These are phyloP conservation scores for Anthracocystis panici-leucophaei DNA, from an alignment of 1,284 basidiomycete genomes.

Conservation along the genomic window DNA sequence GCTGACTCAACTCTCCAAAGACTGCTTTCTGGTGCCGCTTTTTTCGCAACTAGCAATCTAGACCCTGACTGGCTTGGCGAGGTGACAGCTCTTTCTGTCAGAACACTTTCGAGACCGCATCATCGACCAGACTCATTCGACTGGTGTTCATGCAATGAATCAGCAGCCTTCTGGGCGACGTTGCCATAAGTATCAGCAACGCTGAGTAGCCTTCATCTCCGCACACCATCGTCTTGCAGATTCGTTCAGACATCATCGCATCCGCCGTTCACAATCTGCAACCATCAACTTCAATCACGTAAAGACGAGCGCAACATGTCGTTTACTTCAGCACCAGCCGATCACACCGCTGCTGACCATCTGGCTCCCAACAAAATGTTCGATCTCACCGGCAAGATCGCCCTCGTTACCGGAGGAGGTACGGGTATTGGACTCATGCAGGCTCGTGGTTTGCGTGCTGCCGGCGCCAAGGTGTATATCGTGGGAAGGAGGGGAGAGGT, in stretches of 20 bases:
- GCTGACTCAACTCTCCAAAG: conserved; percentile 22
- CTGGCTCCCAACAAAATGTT: conserved; percentile 35
- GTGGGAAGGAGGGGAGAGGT: conserved; percentile 52
- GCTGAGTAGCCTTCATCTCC: neutral
- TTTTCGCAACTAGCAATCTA: neutral
- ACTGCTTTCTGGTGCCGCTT: conserved; percentile 4
- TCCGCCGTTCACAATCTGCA: neutral
- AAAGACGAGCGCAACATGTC: conserved; percentile 12
- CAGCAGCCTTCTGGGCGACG: neutral
- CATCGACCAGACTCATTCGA: neutral
- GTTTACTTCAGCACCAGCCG: conserved; percentile 32
- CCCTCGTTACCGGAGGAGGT: conserved; percentile 82
- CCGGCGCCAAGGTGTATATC: conserved; percentile 83
- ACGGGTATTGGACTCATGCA: conserved; percentile 82
- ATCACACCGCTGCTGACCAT: conserved; percentile 26
- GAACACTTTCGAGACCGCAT: neutral
- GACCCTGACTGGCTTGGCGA: neutral
- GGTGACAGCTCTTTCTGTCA: neutral
- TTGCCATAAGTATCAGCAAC: neutral
- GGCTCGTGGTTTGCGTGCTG: conserved; percentile 78
- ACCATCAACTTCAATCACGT: neutral
- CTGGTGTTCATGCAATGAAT: neutral
- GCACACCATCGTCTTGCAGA: neutral
- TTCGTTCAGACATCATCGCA: neutral
- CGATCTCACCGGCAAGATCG: conserved; percentile 71